Evolutionary conservation across 108 stramenopile genomes (phyloP).

Genomic region (Nitzschia inconspicua): DNA sequence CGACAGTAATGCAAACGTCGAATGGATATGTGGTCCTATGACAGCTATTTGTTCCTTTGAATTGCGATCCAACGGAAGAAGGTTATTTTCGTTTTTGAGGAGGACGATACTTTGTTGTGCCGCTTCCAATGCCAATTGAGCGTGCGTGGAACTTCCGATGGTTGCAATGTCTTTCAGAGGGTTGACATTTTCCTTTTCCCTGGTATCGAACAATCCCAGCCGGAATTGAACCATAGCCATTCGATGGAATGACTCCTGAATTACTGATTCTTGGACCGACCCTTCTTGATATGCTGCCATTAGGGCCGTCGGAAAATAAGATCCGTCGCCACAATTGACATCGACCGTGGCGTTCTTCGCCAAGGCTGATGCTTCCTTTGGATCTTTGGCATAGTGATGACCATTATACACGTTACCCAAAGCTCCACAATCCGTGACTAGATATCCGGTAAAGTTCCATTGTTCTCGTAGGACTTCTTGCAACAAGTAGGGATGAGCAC

Average conservation of each 20-base stretch:
- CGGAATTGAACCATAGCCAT: constrained; percentile 34
- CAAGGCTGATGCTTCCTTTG: constrained; percentile 31
- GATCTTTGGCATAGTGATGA: constrained; percentile 29
- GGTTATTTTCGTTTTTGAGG: constrained; percentile 27
- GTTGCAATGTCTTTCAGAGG: constrained; percentile 13
- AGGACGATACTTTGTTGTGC: constrained; percentile 49
- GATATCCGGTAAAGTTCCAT: constrained; percentile 53
- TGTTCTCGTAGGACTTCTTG: constrained; percentile 29
- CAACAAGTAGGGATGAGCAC: constrained; percentile 47
- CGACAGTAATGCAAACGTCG: constrained; percentile 19
- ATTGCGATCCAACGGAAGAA: constrained; percentile 26
- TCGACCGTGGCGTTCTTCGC: constrained; percentile 39
- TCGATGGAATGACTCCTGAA: constrained; percentile 33
- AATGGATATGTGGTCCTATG: constrained; percentile 50
- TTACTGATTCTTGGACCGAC: constrained; percentile 8
- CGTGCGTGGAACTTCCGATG: constrained; percentile 14
- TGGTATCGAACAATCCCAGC: constrained; percentile 46
- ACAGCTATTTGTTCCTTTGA: constrained; percentile 34
- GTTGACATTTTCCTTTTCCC: constrained; percentile 7
- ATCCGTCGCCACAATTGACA: constrained; percentile 46
- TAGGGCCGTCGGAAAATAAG: constrained; percentile 10
- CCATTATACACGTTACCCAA: constrained; percentile 30
- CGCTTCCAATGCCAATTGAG: constrained; percentile 37
- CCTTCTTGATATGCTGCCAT: constrained; percentile 28
- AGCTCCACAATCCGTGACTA: constrained; percentile 76